A percentile compares a stretch with the other conserved stretches of the same genome.
These are phyloP conservation scores for Isabelozyma gotoi DNA, from an alignment of 805 yeast species.

Conservation along the genomic window DNA sequence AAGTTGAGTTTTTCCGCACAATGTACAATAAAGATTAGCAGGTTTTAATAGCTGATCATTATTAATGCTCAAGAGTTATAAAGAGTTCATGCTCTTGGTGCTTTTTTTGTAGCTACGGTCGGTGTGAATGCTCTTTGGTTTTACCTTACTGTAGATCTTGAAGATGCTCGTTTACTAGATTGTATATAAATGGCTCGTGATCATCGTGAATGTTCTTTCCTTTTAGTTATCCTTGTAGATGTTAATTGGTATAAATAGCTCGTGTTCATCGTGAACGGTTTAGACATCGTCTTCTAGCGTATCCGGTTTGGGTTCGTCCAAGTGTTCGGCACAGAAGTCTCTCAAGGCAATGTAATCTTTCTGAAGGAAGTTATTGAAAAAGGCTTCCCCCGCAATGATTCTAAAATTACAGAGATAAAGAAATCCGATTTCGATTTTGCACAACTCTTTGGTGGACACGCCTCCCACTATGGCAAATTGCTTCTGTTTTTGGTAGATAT, in stretches of 20 bases:
- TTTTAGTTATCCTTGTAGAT: neutral
- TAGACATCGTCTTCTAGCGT: neutral
- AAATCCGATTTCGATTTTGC: slow-evolving; percentile 39
- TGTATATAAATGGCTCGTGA: too few species aligned
- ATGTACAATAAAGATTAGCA: neutral
- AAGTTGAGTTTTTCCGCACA: neutral
- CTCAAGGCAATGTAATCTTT: slow-evolving; percentile 30
- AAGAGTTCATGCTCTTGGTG: too few species aligned
- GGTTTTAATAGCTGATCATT: neutral
- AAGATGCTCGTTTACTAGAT: too few species aligned
- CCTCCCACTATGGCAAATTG: slow-evolving; percentile 45
- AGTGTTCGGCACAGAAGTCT: slow-evolving; percentile 13
- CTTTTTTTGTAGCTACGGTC: too few species aligned
- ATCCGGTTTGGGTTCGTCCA: neutral
- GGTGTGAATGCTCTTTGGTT: too few species aligned
- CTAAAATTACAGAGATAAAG: slow-evolving; percentile 40
- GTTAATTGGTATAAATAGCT: neutral
- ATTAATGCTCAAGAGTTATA: neutral
- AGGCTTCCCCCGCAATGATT: slow-evolving; percentile 32
- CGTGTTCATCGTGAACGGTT: neutral
- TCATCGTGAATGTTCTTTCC: neutral
- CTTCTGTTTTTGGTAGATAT: slow-evolving; percentile 40
- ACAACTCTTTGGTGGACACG: slow-evolving; percentile 34
- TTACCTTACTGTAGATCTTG: too few species aligned
- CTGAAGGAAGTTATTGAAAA: slow-evolving; percentile 31